A percentile compares a stretch with the other conserved stretches of the same genome.
phyloP scores from a whole-genome alignment of 2,329 filamentous ascomycete species.

The Verticillium nubilum region DNA sequence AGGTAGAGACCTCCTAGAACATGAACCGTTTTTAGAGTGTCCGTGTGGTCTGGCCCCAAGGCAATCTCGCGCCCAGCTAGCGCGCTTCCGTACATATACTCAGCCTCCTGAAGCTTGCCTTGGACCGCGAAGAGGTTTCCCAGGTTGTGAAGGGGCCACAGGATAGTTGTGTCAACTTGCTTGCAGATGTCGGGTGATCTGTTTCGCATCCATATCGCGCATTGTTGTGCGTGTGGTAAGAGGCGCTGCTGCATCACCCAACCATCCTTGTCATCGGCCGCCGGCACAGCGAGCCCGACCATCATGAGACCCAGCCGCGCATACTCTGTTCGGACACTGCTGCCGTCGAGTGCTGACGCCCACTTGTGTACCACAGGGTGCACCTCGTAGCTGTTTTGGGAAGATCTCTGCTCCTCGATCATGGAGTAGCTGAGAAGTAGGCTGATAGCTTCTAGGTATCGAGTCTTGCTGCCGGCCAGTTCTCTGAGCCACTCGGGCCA shows the following conservation, averaged over 20 bases:
- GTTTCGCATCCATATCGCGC: not conserved
- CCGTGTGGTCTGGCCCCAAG: not conserved
- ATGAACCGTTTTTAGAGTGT: not conserved
- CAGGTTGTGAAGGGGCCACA: not conserved
- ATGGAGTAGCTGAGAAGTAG: constrained; percentile 15
- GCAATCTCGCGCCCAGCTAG: not conserved
- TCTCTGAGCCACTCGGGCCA: constrained; percentile 13
- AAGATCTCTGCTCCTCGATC: constrained; percentile 11
- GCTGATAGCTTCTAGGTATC: constrained; percentile 5
- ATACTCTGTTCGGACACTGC: not conserved
- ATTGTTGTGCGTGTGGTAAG: not conserved
- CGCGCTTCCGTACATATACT: constrained; percentile 42
- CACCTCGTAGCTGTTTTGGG: constrained; percentile 12
- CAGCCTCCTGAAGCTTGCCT: constrained; percentile 54
- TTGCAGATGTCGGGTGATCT: not conserved
- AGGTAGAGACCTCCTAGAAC: not conserved
- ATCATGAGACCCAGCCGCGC: not conserved
- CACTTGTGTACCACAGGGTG: constrained; percentile 18
- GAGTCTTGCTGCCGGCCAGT: constrained; percentile 9
- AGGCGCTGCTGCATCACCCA: not conserved
- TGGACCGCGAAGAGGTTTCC: constrained; percentile 23
- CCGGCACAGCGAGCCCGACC: not conserved
- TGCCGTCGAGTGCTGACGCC: constrained; percentile 7
- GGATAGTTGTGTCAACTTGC: not conserved
- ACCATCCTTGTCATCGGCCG: not conserved